These are phyloP conservation scores for Nigrospora osmanthi DNA, from an alignment of 2,329 filamentous ascomycete genomes.

Conservation along the genomic window DNA sequence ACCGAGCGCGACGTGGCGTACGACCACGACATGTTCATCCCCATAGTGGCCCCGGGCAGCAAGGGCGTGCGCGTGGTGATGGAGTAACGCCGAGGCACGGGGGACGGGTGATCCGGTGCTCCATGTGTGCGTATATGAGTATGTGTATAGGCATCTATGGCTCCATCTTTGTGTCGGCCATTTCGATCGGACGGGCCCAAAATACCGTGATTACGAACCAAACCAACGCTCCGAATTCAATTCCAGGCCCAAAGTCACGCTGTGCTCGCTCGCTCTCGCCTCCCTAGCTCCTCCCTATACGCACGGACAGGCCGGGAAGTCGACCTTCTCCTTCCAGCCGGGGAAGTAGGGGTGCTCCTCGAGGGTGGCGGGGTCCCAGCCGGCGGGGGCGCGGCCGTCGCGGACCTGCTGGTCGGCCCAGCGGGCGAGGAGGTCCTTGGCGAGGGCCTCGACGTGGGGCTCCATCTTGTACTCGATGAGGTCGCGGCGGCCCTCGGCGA, in stretches of 20 bases:
- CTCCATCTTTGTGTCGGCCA: too few relatives aligned
- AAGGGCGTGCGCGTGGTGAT: conserved; percentile 6
- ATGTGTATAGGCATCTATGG: too few relatives aligned
- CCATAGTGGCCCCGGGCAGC: conserved; percentile 3
- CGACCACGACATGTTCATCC: conserved; percentile 15
- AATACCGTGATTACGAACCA: too few relatives aligned
- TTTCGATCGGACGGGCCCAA: too few relatives aligned
- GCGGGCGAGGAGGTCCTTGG: background rate
- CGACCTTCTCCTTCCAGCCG: conserved; percentile 4
- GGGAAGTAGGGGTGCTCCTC: conserved; percentile 5
- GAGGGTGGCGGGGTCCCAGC: conserved; percentile 5
- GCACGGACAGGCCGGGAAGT: conserved; percentile 1
- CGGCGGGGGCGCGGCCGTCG: conserved; percentile 2
- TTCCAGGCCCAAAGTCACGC: background rate
- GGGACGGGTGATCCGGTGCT: too few relatives aligned
- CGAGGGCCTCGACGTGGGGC: conserved; percentile 3
- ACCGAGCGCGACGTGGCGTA: conserved; percentile 17
- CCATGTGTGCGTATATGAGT: too few relatives aligned
- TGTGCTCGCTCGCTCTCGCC: too few relatives aligned
- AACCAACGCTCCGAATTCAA: background rate
- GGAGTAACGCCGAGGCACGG: background rate
- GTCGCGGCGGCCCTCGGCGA: background rate
- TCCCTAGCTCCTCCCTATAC: background rate
- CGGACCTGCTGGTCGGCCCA: conserved; percentile 5
- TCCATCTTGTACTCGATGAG: conserved; percentile 7